Evolutionary conservation across 2,329 filamentous ascomycete genomes (phyloP).

Genomic region (Cordyceps cicadae): DNA sequence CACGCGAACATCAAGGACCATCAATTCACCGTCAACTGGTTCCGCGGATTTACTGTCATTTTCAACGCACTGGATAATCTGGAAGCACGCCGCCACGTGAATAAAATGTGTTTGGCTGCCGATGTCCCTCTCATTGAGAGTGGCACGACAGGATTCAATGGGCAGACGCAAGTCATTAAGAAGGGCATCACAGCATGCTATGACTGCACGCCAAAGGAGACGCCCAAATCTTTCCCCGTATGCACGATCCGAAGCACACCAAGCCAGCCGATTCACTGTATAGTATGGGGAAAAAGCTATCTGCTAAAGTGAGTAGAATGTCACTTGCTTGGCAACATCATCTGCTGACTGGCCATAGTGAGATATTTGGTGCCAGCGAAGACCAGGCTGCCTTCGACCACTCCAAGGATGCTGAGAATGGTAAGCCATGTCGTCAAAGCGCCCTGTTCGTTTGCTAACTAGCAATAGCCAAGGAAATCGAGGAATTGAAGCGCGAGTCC

Average conservation of each 20-base stretch:
- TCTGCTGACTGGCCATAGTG: slow-evolving; percentile 28
- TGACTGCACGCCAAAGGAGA: slow-evolving; percentile 83
- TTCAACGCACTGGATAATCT: slow-evolving; percentile 98
- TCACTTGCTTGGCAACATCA: neutral
- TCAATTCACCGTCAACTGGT: slow-evolving; percentile 84
- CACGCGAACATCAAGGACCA: slow-evolving; percentile 92
- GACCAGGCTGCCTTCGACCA: slow-evolving; percentile 76
- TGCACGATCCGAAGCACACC: slow-evolving; percentile 97
- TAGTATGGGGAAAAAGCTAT: slow-evolving; percentile 98
- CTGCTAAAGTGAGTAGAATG: slow-evolving; percentile 56
- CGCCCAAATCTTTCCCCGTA: slow-evolving; percentile 87
- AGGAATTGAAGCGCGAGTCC: slow-evolving; percentile 76
- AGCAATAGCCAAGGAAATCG: slow-evolving; percentile 63
- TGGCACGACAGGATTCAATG: slow-evolving; percentile 94
- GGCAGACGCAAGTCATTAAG: slow-evolving; percentile 94
- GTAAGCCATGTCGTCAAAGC: slow-evolving; percentile 27
- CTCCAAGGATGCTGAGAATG: slow-evolving; percentile 73
- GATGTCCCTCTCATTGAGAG: slow-evolving; percentile 89
- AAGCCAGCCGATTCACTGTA: slow-evolving; percentile 94
- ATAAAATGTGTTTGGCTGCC: slow-evolving; percentile 92
- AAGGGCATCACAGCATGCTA: slow-evolving; percentile 91
- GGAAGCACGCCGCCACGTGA: slow-evolving; percentile 88
- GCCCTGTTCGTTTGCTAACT: slow-evolving; percentile 8
- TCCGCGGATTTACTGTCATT: slow-evolving; percentile 70
- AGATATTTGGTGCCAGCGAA: slow-evolving; percentile 88